phyloP scores from a whole-genome alignment of 2,329 filamentous ascomycete genomes.

The Pseudogymnoascus verrucosus region DNA sequence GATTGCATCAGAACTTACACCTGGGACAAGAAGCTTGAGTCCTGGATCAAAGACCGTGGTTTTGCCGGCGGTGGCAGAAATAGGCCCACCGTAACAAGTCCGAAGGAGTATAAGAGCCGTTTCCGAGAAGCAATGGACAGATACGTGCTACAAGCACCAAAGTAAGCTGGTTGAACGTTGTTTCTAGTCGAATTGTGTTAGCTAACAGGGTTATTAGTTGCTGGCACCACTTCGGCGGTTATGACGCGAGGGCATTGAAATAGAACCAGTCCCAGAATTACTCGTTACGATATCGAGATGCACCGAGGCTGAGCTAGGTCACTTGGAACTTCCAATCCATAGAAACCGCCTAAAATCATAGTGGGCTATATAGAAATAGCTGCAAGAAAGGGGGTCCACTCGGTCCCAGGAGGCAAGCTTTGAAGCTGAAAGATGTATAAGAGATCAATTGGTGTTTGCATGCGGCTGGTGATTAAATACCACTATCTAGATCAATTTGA shows the following conservation, averaged over 20 bases:
- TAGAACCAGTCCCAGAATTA: background rate
- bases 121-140: conserved; percentile 96
- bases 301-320: background rate
- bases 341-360: background rate
- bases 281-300: background rate
- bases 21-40: conserved; percentile 99
- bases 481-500: background rate
- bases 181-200: background rate
- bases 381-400: background rate
- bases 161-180: conserved; percentile 9
- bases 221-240: conserved; percentile 57
- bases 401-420: no score
- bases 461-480: background rate
- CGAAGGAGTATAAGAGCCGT: conserved; percentile 89
- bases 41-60: conserved; percentile 96
- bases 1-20: conserved; percentile 98
- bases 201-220: conserved; percentile 39
- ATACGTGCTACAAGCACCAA: conserved; percentile 43
- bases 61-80: conserved; percentile 70
- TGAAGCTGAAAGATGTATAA: background rate
- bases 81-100: conserved; percentile 89
- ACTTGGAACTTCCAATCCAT: background rate
- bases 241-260: background rate
- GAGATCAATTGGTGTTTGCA: background rate
- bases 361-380: background rate